These are phyloP conservation scores for Ceratorhiza oryzae-sativae DNA, from an alignment of 1,284 basidiomycete genomes.

Conservation along the genomic window DNA sequence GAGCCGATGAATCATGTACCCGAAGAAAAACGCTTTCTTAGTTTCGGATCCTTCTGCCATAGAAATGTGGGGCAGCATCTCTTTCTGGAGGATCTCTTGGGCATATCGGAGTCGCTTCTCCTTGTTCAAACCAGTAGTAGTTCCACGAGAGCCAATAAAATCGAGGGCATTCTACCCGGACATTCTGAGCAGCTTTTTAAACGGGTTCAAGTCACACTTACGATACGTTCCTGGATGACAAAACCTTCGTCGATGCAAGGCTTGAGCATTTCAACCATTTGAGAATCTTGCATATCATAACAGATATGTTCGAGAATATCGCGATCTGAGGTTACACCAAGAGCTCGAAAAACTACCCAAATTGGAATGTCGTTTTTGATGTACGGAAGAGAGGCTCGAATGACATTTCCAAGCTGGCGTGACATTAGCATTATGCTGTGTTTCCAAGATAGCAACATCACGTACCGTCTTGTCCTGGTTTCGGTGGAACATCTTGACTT, in stretches of 20 bases:
- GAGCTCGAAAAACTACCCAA: slow-evolving; percentile 97
- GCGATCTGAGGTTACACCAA: slow-evolving; percentile 97
- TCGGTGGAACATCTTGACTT: slow-evolving; percentile 95
- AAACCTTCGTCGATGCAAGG: slow-evolving; percentile 99
- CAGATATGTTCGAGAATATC: slow-evolving; percentile 99
- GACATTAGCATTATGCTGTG: neutral
- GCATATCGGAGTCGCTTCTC: slow-evolving; percentile 95
- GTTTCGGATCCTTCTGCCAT: slow-evolving; percentile 96
- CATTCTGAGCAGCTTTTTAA: slow-evolving; percentile 40
- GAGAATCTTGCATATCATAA: slow-evolving; percentile 94
- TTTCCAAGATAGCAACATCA: slow-evolving; percentile 42
- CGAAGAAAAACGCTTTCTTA: slow-evolving; percentile 99
- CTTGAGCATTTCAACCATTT: slow-evolving; percentile 98
- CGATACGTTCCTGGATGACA: slow-evolving; percentile 96
- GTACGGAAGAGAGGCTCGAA: slow-evolving; percentile 97
- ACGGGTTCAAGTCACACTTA: slow-evolving; percentile 49
- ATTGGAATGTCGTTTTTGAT: slow-evolving; percentile 99
- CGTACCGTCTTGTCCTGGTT: slow-evolving; percentile 85
- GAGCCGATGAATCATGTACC: slow-evolving; percentile 99
- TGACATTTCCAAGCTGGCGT: slow-evolving; percentile 83
- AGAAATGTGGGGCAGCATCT: slow-evolving; percentile 97
- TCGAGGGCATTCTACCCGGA: slow-evolving; percentile 76
- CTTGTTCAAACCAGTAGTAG: slow-evolving; percentile 90
- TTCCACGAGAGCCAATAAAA: slow-evolving; percentile 98
- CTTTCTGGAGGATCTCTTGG: slow-evolving; percentile 97